These are phyloP conservation scores for Colletotrichum aenigma DNA, from an alignment of 2,329 filamentous ascomycete species.

Conservation along the genomic window DNA sequence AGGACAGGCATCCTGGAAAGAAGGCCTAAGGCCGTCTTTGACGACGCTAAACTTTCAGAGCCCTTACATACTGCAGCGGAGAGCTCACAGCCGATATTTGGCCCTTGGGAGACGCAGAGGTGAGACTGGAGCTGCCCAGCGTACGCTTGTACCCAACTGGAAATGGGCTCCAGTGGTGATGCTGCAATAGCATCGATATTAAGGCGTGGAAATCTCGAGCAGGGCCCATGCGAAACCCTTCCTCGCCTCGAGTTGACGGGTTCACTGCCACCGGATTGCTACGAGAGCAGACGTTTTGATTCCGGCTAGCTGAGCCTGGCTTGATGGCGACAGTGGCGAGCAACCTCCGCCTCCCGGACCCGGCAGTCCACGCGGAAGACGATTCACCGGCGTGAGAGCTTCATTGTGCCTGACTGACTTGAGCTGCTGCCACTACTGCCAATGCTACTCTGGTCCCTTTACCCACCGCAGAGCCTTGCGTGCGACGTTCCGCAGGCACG, in stretches of 20 bases:
- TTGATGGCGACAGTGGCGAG: not conserved
- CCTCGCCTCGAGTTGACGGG: not conserved
- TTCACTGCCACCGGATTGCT: not conserved
- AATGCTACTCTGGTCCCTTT: not conserved
- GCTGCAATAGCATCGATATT: slow-evolving; percentile 14
- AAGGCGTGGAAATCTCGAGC: not conserved
- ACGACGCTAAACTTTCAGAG: not conserved
- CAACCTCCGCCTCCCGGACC: not conserved
- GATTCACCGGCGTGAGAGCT: not conserved
- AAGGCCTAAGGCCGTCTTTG: not conserved
- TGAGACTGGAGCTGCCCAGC: not conserved
- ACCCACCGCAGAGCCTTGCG: not conserved
- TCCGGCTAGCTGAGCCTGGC: not conserved
- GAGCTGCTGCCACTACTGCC: not conserved
- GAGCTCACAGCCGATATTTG: not conserved
- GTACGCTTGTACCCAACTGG: not conserved
- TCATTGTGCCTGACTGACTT: not conserved
- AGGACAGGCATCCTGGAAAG: not conserved
- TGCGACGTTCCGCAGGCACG: not conserved
- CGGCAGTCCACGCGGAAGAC: not conserved
- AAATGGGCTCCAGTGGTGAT: not conserved
- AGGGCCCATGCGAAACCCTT: not conserved
- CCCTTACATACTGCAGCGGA: not conserved
- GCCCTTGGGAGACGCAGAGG: not conserved
- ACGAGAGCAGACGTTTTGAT: not conserved